Evolutionary conservation across 768 basidiomycete genomes (phyloP).

Genomic region (Boletus tylopilopsis): DNA sequence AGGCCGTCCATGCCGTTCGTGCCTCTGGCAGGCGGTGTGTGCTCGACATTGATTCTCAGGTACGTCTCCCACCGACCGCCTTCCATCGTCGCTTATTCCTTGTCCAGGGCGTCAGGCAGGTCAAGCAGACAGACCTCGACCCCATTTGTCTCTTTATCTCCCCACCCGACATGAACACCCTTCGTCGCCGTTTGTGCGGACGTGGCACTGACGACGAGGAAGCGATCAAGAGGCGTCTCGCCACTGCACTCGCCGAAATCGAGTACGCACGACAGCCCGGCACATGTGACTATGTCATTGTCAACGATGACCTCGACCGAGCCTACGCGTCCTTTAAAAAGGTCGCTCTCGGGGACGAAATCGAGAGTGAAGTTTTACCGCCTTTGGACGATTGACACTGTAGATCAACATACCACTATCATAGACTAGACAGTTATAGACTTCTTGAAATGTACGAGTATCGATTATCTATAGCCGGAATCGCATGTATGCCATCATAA

Average conservation of each 20-base stretch:
- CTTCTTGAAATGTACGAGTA: neutral
- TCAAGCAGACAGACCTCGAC: slow-evolving; percentile 77
- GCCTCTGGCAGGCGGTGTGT: slow-evolving; percentile 77
- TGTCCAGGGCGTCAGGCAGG: slow-evolving; percentile 82
- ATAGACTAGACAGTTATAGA: neutral
- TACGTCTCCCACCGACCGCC: neutral
- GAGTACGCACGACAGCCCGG: slow-evolving; percentile 75
- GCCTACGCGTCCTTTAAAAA: slow-evolving; percentile 77
- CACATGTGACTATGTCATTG: slow-evolving; percentile 77
- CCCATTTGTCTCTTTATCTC: slow-evolving; percentile 91
- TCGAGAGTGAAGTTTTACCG: slow-evolving; percentile 63
- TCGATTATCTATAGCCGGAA: slow-evolving; percentile 42
- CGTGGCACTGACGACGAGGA: slow-evolving; percentile 84
- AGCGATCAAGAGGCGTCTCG: slow-evolving; percentile 69
- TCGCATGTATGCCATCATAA: slow-evolving; percentile 84
- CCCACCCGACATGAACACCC: slow-evolving; percentile 72
- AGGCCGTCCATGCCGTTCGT: slow-evolving; percentile 67
- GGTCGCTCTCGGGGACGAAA: slow-evolving; percentile 68
- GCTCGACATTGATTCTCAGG: slow-evolving; percentile 96
- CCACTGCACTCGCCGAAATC: slow-evolving; percentile 76
- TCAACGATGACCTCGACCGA: slow-evolving; percentile 85
- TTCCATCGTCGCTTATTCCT: neutral
- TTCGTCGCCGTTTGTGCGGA: slow-evolving; percentile 65
- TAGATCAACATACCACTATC: neutral
- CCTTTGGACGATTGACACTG: slow-evolving; percentile 49